Evolutionary conservation across 202 grass and related monocot species (phyloP).

Genomic region (Musa balbisiana): DNA sequence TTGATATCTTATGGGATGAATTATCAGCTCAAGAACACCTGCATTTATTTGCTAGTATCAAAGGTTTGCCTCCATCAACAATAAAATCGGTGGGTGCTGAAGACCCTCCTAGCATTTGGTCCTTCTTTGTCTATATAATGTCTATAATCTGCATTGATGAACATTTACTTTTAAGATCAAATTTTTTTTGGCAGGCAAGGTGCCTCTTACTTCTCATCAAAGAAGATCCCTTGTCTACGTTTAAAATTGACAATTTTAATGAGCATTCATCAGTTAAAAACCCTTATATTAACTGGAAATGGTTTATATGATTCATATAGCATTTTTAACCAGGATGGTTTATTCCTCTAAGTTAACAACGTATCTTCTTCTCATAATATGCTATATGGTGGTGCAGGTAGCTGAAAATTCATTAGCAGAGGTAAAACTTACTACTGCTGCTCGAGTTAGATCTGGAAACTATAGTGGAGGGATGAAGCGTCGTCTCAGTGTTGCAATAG

Average conservation of each 20-base stretch:
- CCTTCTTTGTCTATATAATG: background rate
- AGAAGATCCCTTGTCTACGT: no score
- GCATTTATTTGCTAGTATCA: constrained; percentile 90
- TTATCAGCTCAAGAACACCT: constrained; percentile 84
- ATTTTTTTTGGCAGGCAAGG: no score
- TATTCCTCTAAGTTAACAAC: background rate
- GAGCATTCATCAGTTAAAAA: no score
- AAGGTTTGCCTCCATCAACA: constrained; percentile 66
- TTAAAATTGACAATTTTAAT: no score
- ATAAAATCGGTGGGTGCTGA: constrained; percentile 57
- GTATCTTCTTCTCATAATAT: background rate
- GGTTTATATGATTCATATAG: no score
- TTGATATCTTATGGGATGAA: constrained; percentile 96
- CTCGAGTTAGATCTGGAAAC: constrained; percentile 80
- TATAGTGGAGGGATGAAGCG: constrained; percentile 99
- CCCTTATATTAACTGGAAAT: no score
- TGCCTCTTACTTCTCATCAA: no score
- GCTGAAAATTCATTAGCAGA: constrained; percentile 68
- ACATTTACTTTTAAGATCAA: background rate
- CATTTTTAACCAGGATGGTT: background rate
- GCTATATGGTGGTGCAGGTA: constrained; percentile 34
- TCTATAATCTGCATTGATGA: background rate
- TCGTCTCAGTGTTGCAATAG: constrained; percentile 85
- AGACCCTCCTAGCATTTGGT: background rate
- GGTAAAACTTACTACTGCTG: constrained; percentile 80